These are phyloP conservation scores for sorghum (Sorghum bicolor) DNA, from an alignment of 176 grass and related monocot genomes.

Conservation along the genomic window Sorghum_bicolor_NCBIv3 NC_012875.2:55743501-55744000, in stretches of 20 bases:
- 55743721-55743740: not conserved
- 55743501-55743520: not conserved
- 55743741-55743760: conserved; percentile 6
- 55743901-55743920: not conserved
- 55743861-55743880: not conserved
- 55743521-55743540: not conserved
- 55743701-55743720: conserved; percentile 11
- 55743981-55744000: not conserved
- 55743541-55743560: conserved; percentile 36
- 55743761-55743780: not conserved
- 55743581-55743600: conserved; percentile 73
- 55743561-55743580: conserved; percentile 84
- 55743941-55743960: not conserved
- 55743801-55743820: conserved; percentile 98
- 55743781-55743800: conserved; percentile 79
- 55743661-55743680: conserved; percentile 80
- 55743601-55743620: conserved; percentile 93
- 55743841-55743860: conserved; percentile 73
- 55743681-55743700: conserved; percentile 56
- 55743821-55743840: conserved; percentile 90
- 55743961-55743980: not conserved
- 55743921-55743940: conserved; percentile 1
- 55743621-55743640: conserved; percentile 99
- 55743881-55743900: not conserved
- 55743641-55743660: conserved; percentile 98